A percentile compares a stretch with the other conserved stretches of the same genome.
These are phyloP conservation scores for Fagopyrum homotropicum DNA, from an alignment of 148 eudicot genomes.

Conservation along the genomic window DNA sequence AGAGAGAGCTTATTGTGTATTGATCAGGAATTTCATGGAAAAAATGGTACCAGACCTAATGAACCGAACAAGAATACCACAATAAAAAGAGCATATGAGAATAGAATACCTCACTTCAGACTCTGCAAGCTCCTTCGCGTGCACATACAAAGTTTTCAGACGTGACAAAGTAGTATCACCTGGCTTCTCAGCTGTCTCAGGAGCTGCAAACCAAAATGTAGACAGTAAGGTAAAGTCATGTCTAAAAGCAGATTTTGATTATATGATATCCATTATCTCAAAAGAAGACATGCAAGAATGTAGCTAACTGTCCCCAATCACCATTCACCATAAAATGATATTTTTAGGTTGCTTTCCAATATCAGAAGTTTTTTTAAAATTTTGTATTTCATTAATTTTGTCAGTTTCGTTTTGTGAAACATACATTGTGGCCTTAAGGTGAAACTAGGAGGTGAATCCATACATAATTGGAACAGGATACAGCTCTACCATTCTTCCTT, in stretches of 20 bases:
- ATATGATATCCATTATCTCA: not conserved
- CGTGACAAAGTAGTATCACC: conserved; percentile 62
- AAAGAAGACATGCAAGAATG: not conserved
- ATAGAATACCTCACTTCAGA: conserved; percentile 57
- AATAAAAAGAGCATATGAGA: conserved; percentile 3
- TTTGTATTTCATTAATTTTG: too few relatives aligned
- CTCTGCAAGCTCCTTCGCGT: conserved; percentile 81
- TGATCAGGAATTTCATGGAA: not conserved
- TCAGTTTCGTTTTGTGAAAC: too few relatives aligned
- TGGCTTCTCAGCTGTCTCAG: conserved; percentile 90
- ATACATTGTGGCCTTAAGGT: too few relatives aligned
- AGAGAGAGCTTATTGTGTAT: conserved; percentile 4
- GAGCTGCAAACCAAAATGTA: conserved; percentile 47
- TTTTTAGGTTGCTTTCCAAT: not conserved
- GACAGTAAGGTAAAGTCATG: not conserved
- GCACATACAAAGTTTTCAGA: conserved; percentile 58
- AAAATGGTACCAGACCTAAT: not conserved
- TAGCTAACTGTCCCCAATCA: not conserved
- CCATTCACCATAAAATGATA: not conserved
- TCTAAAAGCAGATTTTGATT: not conserved
- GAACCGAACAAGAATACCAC: not conserved
- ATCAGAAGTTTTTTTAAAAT: not conserved
- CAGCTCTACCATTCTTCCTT: too few relatives aligned
- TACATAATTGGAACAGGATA: too few relatives aligned
- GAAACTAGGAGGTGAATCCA: too few relatives aligned